phyloP scores from a whole-genome alignment of 495 filamentous ascomycete species.

The Hyaloscypha hepaticicola region DNA sequence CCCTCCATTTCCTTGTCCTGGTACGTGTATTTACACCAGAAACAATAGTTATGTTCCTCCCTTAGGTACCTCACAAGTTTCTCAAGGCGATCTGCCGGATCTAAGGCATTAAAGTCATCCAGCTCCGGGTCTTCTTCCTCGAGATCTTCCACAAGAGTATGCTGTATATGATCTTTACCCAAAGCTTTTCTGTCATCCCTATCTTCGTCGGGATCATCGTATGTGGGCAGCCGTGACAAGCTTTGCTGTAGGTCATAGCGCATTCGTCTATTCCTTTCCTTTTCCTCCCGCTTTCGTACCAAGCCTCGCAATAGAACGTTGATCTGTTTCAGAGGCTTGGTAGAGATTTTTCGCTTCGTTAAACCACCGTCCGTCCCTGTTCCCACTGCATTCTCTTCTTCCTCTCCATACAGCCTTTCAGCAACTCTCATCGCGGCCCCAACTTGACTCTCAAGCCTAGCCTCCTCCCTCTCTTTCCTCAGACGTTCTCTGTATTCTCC shows the following conservation, averaged over 20 bases:
- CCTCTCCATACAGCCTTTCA: conserved; percentile 56
- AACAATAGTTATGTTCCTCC: conserved; percentile 77
- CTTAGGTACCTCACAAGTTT: conserved; percentile 68
- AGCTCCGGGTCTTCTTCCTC: conserved; percentile 85
- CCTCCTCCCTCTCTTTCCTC: conserved; percentile 68
- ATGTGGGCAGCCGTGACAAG: conserved; percentile 45
- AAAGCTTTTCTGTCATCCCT: conserved; percentile 49
- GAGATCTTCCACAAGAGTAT: conserved; percentile 62
- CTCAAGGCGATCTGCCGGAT: conserved; percentile 59
- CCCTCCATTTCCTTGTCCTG: conserved; percentile 72
- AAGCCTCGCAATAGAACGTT: conserved; percentile 80
- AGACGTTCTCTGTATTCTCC: conserved; percentile 75
- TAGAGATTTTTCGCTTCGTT: conserved; percentile 46
- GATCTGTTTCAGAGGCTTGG: conserved; percentile 54
- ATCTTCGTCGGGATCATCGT: conserved; percentile 53
- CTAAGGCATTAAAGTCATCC: conserved; percentile 75
- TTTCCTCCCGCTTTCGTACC: conserved; percentile 63
- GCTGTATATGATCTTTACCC: conserved; percentile 41
- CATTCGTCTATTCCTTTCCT: conserved; percentile 66
- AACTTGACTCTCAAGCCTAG: conserved; percentile 63
- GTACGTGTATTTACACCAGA: conserved; percentile 92
- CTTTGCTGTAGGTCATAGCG: conserved; percentile 69
- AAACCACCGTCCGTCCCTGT: conserved; percentile 29
- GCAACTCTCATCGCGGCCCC: conserved; percentile 78
- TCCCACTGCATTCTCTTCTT: conserved; percentile 19